Base-by-base conservation (phyloP, 805 yeast species). In the Wickerhamiella musiphila region DNA sequence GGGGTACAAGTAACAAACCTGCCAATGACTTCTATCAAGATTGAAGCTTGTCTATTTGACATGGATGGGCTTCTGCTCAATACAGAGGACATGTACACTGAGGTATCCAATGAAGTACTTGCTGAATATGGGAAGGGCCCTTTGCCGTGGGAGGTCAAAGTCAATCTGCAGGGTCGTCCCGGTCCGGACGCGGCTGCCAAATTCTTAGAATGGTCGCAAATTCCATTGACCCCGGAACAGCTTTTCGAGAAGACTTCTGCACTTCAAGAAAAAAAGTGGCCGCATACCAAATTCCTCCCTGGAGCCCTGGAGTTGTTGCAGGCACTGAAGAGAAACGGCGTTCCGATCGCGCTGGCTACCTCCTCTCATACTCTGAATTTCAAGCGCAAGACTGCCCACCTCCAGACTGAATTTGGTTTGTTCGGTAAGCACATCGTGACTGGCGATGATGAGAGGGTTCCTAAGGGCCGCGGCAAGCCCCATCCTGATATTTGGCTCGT, bases 61-160 rank as follows among this genome's bases (percentile, higher is more conserved):
- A 63, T 90, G 96, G 99, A 90, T 52, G 99, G 99, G 1, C 67
- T 92, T 16, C 61, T 90, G 40, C 68, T 90, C 49, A 81, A 84
- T 57, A 78, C 95, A 4, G 99, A 90, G 54, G 92, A 79, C 42
- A 63, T 84, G 34, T 90, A 90, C 53, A 86, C 98, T 1, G 70
- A 70, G 35, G 78, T 79, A 3, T 60, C 79, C 20, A 68, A 77
- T 31, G 74, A 70, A 33, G 53, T 79, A 2, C 61, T 90, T 17
- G 68, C 70, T 10, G 58, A 62, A 34, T 76, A 69, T 47, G 79
- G 77, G 7, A 78, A 74, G 47, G 92, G 92, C 0, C 75, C 78
- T 2, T 49, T 63, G 41, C 75, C 90, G 0, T 86, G 96, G 95
- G 92, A 79, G 41, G 68, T 84, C 31, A 90, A 90, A 54, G 63